Conservation (phyloP, 163 green algal species). For the Coccomyxa subellipsoidea region DNA sequence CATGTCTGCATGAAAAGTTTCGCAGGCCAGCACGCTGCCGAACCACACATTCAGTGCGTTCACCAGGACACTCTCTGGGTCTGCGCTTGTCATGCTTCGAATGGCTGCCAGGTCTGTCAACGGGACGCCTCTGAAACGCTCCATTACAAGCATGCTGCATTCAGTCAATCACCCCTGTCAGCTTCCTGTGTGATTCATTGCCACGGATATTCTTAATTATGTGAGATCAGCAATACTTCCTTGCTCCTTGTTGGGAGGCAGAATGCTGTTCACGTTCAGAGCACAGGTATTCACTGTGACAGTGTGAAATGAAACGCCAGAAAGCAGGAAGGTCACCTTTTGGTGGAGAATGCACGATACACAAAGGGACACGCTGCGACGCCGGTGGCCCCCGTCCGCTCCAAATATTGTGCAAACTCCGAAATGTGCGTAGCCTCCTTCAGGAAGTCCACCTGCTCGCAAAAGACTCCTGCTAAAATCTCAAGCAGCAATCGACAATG, state of each 20-base stretch:
- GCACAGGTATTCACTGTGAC: no score
- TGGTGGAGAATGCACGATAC: conserved; percentile 76
- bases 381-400: conserved; percentile 52
- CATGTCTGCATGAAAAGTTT: conserved; percentile 97
- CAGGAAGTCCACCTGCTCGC: conserved; percentile 37
- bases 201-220: no score
- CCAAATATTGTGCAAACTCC: conserved; percentile 81
- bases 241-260: neutral
- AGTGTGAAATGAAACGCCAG: no score
- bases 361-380: conserved; percentile 80
- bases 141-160: conserved; percentile 87
- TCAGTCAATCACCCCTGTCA: neutral
- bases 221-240: neutral
- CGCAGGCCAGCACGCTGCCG: conserved; percentile 73
- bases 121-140: conserved; percentile 79
- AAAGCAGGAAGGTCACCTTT: conserved; percentile 46
- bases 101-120: conserved; percentile 87
- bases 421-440: conserved; percentile 85
- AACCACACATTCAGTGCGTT: conserved; percentile 96
- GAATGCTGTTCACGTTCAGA: no score
- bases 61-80: conserved; percentile 59
- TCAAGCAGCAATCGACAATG: no score
- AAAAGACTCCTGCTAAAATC: neutral
- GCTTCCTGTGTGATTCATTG: neutral
- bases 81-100: conserved; percentile 49